Conservation (phyloP, 2,329 filamentous ascomycete species). For the Colletotrichum tabaci region DNA sequence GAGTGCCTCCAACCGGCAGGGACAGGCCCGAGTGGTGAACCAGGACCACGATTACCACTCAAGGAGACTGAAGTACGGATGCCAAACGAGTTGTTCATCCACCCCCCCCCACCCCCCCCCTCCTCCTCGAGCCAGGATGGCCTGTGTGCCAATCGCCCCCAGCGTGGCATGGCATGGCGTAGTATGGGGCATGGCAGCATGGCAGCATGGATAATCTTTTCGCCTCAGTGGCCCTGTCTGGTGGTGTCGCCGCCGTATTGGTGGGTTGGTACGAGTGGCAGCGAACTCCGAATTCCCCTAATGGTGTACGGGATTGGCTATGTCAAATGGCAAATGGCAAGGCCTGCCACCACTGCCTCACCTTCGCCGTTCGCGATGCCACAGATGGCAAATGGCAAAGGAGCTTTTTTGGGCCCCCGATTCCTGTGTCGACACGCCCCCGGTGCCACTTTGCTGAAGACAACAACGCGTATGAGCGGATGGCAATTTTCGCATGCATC, state of each 20-base stretch:
- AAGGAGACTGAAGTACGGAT: constrained; percentile 14
- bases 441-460: constrained; percentile 24
- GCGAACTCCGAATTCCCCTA: neutral
- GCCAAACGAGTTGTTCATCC: constrained; percentile 38
- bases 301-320: constrained; percentile 1
- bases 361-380: constrained; percentile 4
- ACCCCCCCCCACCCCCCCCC: constrained; percentile 33
- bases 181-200: constrained; percentile 25
- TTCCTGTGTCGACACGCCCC: constrained; percentile 18
- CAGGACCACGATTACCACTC: neutral
- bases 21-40: constrained; percentile 39
- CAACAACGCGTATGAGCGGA: constrained; percentile 18
- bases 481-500: constrained; percentile 20
- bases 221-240: constrained; percentile 22
- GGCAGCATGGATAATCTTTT: constrained; percentile 34
- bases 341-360: constrained; percentile 8
- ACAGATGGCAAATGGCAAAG: constrained; percentile 16
- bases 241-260: neutral
- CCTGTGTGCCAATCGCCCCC: constrained; percentile 36
- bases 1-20: constrained; percentile 36
- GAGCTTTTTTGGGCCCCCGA: neutral
- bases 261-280: neutral
- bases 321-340: constrained; percentile 25
- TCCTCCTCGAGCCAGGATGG: constrained; percentile 28
- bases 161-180: constrained; percentile 38